phyloP scores from a whole-genome alignment of 495 filamentous ascomycete species.

The Arthonia radiata region DNA sequence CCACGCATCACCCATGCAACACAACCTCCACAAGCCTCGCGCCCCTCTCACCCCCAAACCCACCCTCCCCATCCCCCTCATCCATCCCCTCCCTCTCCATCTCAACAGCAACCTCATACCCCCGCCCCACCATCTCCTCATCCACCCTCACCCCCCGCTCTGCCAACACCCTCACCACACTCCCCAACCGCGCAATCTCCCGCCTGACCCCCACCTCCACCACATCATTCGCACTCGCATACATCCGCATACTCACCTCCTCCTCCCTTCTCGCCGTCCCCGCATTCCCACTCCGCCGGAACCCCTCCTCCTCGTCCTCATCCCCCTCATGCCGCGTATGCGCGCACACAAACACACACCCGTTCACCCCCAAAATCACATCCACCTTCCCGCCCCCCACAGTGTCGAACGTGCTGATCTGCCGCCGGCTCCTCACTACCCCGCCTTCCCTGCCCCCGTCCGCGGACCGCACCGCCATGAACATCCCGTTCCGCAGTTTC shows the following conservation, averaged over 20 bases:
- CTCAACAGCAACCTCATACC: conserved; percentile 53
- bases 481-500: conserved; percentile 78
- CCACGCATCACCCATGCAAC: too few relatives aligned
- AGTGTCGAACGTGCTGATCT: conserved; percentile 60
- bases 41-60: conserved; percentile 17
- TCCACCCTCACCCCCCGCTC: conserved; percentile 66
- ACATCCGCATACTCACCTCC: conserved; percentile 1
- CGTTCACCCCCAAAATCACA: conserved; percentile 79
- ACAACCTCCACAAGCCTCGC: conserved; percentile 28
- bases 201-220: too few relatives aligned
- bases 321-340: too few relatives aligned
- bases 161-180: conserved; percentile 57
- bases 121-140: conserved; percentile 66
- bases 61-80: conserved; percentile 12
- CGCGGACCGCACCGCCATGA: conserved; percentile 55
- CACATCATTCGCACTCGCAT: neutral
- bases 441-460: conserved; percentile 47
- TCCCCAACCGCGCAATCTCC: conserved; percentile 63
- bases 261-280: conserved; percentile 1
- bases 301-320: too few relatives aligned
- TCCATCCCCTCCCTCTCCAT: conserved; percentile 22
- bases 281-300: too few relatives aligned
- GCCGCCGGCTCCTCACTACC: conserved; percentile 53
- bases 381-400: conserved; percentile 52
- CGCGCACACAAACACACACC: too few relatives aligned